Conservation (phyloP, 306 rosid genomes). For the Fagus crenata region DNA sequence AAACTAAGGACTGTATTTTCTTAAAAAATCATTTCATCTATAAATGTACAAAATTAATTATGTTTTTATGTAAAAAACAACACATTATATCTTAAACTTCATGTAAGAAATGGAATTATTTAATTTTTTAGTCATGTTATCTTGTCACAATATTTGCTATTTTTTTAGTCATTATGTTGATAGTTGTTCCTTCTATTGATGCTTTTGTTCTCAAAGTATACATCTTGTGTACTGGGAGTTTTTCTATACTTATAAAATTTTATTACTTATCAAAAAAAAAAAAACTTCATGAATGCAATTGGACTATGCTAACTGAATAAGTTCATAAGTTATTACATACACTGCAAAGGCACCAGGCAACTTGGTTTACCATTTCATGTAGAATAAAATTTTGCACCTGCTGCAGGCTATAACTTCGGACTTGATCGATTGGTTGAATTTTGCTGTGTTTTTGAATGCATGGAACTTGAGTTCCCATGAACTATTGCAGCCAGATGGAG, state of each 20-base stretch:
- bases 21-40: background rate
- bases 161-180: background rate
- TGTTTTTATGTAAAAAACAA: background rate
- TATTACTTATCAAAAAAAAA: too few relatives aligned
- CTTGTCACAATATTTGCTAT: background rate
- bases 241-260: too few relatives aligned
- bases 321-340: background rate
- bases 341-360: background rate
- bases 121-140: background rate
- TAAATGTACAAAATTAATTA: background rate
- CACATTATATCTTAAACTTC: background rate
- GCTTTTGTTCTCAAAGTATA: too few relatives aligned
- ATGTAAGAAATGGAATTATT: background rate
- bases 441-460: conserved; percentile 75
- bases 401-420: conserved; percentile 68
- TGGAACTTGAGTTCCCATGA: conserved; percentile 81
- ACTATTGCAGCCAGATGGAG: conserved; percentile 42
- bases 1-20: background rate
- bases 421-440: conserved; percentile 89
- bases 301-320: background rate
- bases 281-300: background rate
- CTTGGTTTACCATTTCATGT: background rate
- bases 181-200: too few relatives aligned
- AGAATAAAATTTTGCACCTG: background rate
- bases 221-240: too few relatives aligned